Evolutionary conservation across 2,329 filamentous ascomycete genomes (phyloP), one percentile per base, ranked within the genome.

Genomic region (Paecilomyces niveus): DNA sequence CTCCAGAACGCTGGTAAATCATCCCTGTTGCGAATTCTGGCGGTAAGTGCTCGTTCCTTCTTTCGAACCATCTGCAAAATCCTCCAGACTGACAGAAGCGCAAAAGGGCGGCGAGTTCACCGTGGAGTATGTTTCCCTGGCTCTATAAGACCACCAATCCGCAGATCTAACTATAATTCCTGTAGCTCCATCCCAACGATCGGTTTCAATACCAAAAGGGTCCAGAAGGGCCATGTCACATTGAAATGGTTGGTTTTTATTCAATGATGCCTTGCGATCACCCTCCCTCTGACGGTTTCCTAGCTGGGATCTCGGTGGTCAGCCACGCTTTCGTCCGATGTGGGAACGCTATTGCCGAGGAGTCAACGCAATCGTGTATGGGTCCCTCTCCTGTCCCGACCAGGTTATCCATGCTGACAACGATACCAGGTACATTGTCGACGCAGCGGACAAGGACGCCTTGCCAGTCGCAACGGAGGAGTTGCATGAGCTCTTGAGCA

Each of bases 311-410:
- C 86, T 99, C 64, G 94, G 94, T 67, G 94, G 94, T 57, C 94
- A 99, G 78, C 93, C 94, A 67, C 86, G 93, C 65, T 99, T 97
- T 80, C 89, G 94, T 70, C 90, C 90, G 67, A 99, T 99, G 94
- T 99, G 94, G 94, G 94, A 99, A 81, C 84, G 94, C 71, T 99
- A 99, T 76, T 97, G 94, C 78, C 90, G 92, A 63, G 94, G 92
- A 56, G 94, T 97, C 66, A 96, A 96, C 78, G 93, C 93, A 67
- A 97, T 99, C 67, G 90, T 99, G 84, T 88, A 81, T 74, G 82
- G 62, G 54, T 53, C 56, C 50, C 35, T 13, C 26, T 57, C 35
- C 11, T 31, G 21, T 45, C 32, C 1, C 15, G 9, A 29, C 45
- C 21, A 55, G 15, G 32, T 3, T 55, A 9, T 26, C 21, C 58